Percentiles rank a stretch among this genome's conserved stretches.
phyloP scores from a whole-genome alignment of 371 early-diverging fungal species.

The Paraphysoderma sedebokerense region DNA sequence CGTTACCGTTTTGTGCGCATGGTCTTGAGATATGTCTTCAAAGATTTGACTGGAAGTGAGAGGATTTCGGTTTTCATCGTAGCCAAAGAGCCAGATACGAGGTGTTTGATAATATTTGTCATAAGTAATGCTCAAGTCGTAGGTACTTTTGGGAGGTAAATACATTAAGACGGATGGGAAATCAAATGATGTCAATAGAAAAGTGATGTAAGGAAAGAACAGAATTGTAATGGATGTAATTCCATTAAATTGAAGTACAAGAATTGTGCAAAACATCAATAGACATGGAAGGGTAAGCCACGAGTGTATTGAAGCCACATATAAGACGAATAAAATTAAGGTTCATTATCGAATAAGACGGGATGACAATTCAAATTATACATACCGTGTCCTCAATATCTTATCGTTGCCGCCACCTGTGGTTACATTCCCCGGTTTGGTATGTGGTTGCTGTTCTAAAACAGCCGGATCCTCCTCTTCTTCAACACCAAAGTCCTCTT shows the following conservation, averaged over 20 bases:
- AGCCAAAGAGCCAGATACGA: slow-evolving; percentile 90
- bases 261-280: too few species aligned
- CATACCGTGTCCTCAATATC: too few species aligned
- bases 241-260: too few species aligned
- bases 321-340: too few species aligned
- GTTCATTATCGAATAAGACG: too few species aligned
- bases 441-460: slow-evolving; percentile 9
- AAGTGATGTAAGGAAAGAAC: slow-evolving; percentile 6
- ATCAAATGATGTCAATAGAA: slow-evolving; percentile 7
- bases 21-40: slow-evolving; percentile 91
- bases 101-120: slow-evolving; percentile 98
- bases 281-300: too few species aligned
- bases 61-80: slow-evolving; percentile 73
- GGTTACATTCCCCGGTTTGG: slow-evolving; percentile 8
- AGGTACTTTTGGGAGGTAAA: slow-evolving; percentile 82
- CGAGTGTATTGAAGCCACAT: too few species aligned
- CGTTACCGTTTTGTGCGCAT: slow-evolving; percentile 95
- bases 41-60: slow-evolving; percentile 72
- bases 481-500: slow-evolving; percentile 38
- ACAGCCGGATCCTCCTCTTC: slow-evolving; percentile 55
- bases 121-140: slow-evolving; percentile 93
- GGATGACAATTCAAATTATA: too few species aligned
- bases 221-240: too few species aligned
- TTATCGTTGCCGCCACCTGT: too few species aligned
- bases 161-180: slow-evolving; percentile 34